Percentiles rank a stretch among this genome's conserved stretches.
These are phyloP conservation scores for Magnusiomyces clavatus DNA, from an alignment of 1,139 yeast species.

Conservation along the genomic window DNA sequence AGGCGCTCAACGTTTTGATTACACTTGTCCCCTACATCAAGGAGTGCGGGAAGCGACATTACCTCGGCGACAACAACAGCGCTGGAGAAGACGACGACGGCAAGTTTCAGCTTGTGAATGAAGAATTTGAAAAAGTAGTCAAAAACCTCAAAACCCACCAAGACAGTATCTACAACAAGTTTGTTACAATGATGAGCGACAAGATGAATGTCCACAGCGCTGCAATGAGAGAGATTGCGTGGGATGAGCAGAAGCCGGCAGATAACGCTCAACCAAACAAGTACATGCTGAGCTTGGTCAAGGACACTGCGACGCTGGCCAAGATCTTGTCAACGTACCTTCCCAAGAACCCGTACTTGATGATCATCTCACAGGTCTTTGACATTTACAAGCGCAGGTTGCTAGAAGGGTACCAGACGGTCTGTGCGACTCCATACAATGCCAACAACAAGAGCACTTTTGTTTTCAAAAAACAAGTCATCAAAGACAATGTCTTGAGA, in stretches of 20 bases:
- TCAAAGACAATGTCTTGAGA: constrained; percentile 38
- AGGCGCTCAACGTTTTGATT: constrained; percentile 42
- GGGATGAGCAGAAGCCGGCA: constrained; percentile 38
- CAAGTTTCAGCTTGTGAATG: constrained; percentile 38
- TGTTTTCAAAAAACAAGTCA: constrained; percentile 31
- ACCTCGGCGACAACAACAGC: constrained; percentile 27
- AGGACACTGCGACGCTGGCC: constrained; percentile 57
- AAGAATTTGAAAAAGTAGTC: constrained; percentile 36
- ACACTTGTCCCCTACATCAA: constrained; percentile 33
- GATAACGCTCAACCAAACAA: constrained; percentile 43
- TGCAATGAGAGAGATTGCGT: background rate
- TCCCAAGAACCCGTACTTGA: constrained; percentile 43
- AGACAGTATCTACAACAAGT: constrained; percentile 55
- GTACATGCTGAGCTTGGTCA: constrained; percentile 61
- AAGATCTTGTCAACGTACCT: constrained; percentile 54
- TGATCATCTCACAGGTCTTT: constrained; percentile 35
- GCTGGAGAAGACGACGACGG: constrained; percentile 61
- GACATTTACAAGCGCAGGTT: constrained; percentile 52
- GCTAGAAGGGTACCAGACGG: constrained; percentile 45
- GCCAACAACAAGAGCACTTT: background rate
- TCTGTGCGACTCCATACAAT: constrained; percentile 20
- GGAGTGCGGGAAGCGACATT: constrained; percentile 26
- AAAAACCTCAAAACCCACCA: constrained; percentile 50
- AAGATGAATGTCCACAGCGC: constrained; percentile 34
- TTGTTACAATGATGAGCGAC: constrained; percentile 64